These are phyloP conservation scores for Geoglossum cookeanum DNA, from an alignment of 2,329 filamentous ascomycete genomes.

Conservation along the genomic window DNA sequence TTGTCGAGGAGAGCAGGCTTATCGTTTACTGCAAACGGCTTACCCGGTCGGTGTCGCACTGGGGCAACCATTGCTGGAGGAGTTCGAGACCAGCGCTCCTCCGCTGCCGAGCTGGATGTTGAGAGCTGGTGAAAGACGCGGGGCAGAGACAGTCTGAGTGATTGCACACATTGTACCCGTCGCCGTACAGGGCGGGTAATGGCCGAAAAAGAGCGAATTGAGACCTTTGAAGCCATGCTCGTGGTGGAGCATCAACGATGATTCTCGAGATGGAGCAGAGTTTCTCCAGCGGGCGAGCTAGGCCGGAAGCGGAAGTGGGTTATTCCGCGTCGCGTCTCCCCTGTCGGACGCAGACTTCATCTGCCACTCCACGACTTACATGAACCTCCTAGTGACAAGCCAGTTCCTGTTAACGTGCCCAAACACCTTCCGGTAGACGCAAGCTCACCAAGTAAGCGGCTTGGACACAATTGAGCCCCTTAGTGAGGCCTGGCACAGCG, in stretches of 20 bases:
- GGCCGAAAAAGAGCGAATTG: not conserved
- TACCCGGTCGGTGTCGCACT: slow-evolving; percentile 31
- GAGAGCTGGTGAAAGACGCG: not conserved
- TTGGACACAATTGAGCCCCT: not conserved
- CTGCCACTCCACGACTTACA: no score
- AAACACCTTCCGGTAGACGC: not conserved
- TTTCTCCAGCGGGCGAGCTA: not conserved
- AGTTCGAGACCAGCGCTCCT: slow-evolving; percentile 26
- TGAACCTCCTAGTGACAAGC: not conserved
- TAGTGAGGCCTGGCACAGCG: not conserved
- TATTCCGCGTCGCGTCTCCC: not conserved
- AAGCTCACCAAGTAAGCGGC: not conserved
- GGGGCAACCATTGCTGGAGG: slow-evolving; percentile 28
- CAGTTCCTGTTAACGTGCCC: not conserved
- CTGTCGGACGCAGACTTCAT: not conserved
- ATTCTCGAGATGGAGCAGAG: not conserved
- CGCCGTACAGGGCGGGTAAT: not conserved
- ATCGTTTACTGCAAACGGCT: slow-evolving; percentile 48
- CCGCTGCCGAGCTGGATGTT: slow-evolving; percentile 8
- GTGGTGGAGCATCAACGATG: not conserved
- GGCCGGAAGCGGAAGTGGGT: not conserved
- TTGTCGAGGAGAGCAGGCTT: slow-evolving; percentile 55
- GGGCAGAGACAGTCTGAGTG: not conserved
- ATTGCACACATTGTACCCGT: not conserved
- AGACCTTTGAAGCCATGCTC: not conserved